Evolutionary conservation across 1,284 basidiomycete genomes (phyloP), one percentile per base, ranked within the genome.

Genomic region (Fomitopsis schrenkii): DNA sequence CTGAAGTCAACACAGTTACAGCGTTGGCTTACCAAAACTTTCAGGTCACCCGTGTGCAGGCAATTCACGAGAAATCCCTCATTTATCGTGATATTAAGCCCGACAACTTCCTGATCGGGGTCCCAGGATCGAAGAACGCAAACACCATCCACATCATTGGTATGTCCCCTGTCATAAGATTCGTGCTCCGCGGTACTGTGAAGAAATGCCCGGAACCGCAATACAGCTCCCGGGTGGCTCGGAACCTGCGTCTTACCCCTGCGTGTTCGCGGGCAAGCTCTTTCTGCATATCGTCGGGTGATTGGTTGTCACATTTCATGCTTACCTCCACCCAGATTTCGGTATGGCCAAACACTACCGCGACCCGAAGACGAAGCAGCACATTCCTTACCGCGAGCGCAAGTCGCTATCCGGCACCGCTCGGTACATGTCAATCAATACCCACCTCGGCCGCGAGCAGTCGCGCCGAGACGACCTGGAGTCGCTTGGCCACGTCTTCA

Each of bases 21-120:
- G 2, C 5, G 59, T 59, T 57, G 58, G 57, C 48, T 50, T 10
- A 50, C 48, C 28, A 15, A 9, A 9, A 30, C 7, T 33, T 9
- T 0, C 28, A 97, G 94, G 92, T 99, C 72, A 93, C 95, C 52
- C 94, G 97, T 64, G 94, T 98, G 57, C 96, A 99, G 79, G 91
- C 96, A 68, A 93, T 98, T 66, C 97, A 99, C 79, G 97, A 97
- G 70, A 96, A 97, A 78, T 97, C 95, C 70, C 90, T 98, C 75
- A 98, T 99, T 70, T 97, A 98, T 80, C 94, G 97, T 66, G 97
- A 98, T 75, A 98, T 98, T 81, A 98, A 98, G 76, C 97, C 97
- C 55, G 97, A 98, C 81, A 98, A 99, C 80, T 98, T 99, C 76
- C 80, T 99, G 66, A 95, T 99, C 73, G 97, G 97, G 60, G 90